These are phyloP conservation scores for Laburnicola sp. DNA, from an alignment of 2,329 filamentous ascomycete species.

Conservation along the genomic window DNA sequence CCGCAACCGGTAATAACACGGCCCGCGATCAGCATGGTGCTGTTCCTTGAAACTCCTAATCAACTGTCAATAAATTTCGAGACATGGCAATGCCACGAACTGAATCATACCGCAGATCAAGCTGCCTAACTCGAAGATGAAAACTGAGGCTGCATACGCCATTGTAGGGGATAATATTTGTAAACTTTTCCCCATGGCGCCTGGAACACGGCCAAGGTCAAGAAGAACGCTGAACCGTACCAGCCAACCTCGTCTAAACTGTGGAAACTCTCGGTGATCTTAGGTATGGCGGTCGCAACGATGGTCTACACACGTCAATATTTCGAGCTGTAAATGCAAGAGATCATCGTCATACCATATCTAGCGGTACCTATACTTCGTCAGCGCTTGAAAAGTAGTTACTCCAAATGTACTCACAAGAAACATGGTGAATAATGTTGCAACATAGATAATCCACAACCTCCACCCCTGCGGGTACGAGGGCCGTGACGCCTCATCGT, in stretches of 20 bases:
- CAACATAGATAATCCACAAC: background rate
- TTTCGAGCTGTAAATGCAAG: too few species aligned
- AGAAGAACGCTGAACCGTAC: constrained; percentile 43
- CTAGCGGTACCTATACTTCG: background rate
- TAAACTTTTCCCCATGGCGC: constrained; percentile 51
- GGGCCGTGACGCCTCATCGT: background rate
- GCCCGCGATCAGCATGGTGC: constrained; percentile 43
- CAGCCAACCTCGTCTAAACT: constrained; percentile 19
- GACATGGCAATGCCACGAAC: constrained; percentile 12
- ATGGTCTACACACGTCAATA: constrained; percentile 22
- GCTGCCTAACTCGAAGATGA: constrained; percentile 59
- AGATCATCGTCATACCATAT: background rate
- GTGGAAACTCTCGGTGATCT: constrained; percentile 22
- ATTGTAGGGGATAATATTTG: constrained; percentile 49
- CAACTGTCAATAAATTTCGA: too few species aligned
- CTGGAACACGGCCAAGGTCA: constrained; percentile 49
- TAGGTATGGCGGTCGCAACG: constrained; percentile 21
- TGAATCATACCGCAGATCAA: constrained; percentile 51
- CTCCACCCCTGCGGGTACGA: background rate
- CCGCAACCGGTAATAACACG: constrained; percentile 46
- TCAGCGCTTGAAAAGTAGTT: background rate
- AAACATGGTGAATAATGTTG: background rate
- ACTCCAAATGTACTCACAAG: background rate
- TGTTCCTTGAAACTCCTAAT: constrained; percentile 24
- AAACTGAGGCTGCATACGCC: constrained; percentile 38